Evolutionary conservation across 2,329 filamentous ascomycete species (phyloP), one percentile per base, ranked within the genome.

Genomic region (Trichoderma sp.): DNA sequence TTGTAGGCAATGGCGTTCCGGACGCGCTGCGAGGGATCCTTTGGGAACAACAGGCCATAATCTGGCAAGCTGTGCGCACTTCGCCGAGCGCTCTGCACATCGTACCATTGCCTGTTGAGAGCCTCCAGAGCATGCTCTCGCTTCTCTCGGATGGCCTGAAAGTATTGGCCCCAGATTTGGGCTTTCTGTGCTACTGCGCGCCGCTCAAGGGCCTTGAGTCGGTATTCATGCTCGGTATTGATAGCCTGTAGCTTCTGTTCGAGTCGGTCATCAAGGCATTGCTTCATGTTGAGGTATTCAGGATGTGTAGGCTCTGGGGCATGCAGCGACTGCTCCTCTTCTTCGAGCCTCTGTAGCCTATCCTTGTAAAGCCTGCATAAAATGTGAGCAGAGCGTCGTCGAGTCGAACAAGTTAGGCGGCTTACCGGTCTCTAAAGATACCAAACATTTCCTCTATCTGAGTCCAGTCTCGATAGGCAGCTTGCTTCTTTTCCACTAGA

Each of bases 1-100:
- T 97, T 98, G 84, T 98, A 98, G 61, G 95, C 92, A 64, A 94
- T 88, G 76, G 97, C 95, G 74, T 98, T 93, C 73, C 90, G 87
- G 73, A 97, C 88, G 77, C 95, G 93, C 77, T 95, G 91, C 32
- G 91, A 88, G 73, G 91, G 89, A 74, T 91, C 91, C 65, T 91
- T 89, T 8, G 94, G 93, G 78, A 97, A 97, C 68, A 92, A 89
- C 75, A 97, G 88, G 71, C 92, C 91, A 79, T 93, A 97, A 76
- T 96, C 93, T 53, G 93, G 90, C 74, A 95, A 89, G 73, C 92
- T 91, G 77, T 93, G 92, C 73, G 93, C 92, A 73, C 91, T 92
- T 77, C 95, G 90, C 71, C 96, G 90, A 78, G 97, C 94, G 75
- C 93, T 91, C 80, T 98, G 95, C 71, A 98, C 93, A 76, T 95